Evolutionary conservation across 495 filamentous ascomycete genomes (phyloP), one percentile per base, ranked within the genome.

Genomic region (Penicillium samsonianum): DNA sequence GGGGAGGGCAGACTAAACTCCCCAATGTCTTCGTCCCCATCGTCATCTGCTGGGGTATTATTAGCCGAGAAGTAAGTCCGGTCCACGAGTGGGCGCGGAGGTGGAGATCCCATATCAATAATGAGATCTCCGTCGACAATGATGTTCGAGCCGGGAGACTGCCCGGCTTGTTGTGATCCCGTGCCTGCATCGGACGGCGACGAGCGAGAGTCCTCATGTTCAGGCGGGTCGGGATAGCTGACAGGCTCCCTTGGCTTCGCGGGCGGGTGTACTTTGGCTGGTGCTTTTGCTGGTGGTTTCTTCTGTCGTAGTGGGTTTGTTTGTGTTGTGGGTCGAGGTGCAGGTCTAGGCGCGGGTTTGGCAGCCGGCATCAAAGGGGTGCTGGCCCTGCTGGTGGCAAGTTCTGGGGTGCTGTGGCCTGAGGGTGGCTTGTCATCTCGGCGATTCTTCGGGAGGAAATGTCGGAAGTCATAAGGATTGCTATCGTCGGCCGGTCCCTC

Each of bases 381-480:
- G 38, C 69, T 65, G 22, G 60, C 61, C 55, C 71, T 74, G 64
- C 73, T 74, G 40, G 68, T 62, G 51, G 38, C 59, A 12, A 70
- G 67, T 42, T 81, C 78, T 30, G 78, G 76, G 2, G 74, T 78
- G 25, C 70, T 63, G 56, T 68, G 59, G 40, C 65, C 62, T 20
- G 74, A 78, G 31, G 50, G 60, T 41, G 70, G 61, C 60, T 79
- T 75, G 30, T 67, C 63, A 37, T 70, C 67, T 38, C 61, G 67
- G 46, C 73, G 67, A 17, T 63, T 61, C 56, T 78, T 73, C 26
- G 67, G 71, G 37, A 84, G 77, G 60, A 84, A 85, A 62, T 85
- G 82, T 10, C 82, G 79, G 61, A 75, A 84, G 64, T 85, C 82
- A 53, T 80, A 85, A 16, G 82, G 82, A 50, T 85, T 85, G 57